A percentile compares a stretch with the other conserved stretches of the same genome.
Conservation (phyloP, 164 flowering plant genomes). For the Dillenia turbinata region DNA sequence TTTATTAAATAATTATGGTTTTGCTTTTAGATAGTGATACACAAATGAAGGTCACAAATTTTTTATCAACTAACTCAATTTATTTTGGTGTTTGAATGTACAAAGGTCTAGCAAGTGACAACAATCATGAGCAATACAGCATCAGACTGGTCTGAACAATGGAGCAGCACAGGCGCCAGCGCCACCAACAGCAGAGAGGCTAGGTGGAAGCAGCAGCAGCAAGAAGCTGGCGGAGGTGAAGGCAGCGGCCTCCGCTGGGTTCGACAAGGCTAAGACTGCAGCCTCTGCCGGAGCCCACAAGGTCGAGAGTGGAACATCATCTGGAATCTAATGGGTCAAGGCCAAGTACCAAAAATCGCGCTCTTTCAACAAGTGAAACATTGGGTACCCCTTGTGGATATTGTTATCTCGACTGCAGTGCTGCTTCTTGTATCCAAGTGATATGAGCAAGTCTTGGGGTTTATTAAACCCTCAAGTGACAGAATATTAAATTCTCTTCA, state of each 20-base stretch:
- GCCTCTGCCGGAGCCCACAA: slow-evolving; percentile 53
- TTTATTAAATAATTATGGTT: no score
- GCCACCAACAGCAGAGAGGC: slow-evolving; percentile 28
- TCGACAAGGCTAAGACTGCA: slow-evolving; percentile 48
- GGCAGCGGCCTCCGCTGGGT: slow-evolving; percentile 29
- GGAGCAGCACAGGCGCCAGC: slow-evolving; percentile 82
- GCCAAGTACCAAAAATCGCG: slow-evolving; percentile 41
- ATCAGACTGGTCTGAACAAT: slow-evolving; percentile 88
- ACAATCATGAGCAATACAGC: slow-evolving; percentile 45
- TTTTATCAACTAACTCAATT: no score
- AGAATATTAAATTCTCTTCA: no score
- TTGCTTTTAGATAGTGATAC: no score
- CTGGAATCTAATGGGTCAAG: slow-evolving; percentile 72
- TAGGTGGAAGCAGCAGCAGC: slow-evolving; percentile 16
- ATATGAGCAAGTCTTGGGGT: no score
- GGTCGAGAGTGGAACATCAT: slow-evolving; percentile 47
- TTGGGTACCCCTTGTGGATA: no score
- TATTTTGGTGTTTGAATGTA: no score
- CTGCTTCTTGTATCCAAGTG: no score
- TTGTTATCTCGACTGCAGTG: no score
- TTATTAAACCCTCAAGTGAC: no score
- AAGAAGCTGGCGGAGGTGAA: slow-evolving; percentile 37
- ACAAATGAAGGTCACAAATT: no score
- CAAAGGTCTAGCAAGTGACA: no score
- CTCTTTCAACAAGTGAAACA: slow-evolving; percentile 17